Conservation (phyloP, 495 filamentous ascomycete species). For the Lophiotrema nucula region DNA sequence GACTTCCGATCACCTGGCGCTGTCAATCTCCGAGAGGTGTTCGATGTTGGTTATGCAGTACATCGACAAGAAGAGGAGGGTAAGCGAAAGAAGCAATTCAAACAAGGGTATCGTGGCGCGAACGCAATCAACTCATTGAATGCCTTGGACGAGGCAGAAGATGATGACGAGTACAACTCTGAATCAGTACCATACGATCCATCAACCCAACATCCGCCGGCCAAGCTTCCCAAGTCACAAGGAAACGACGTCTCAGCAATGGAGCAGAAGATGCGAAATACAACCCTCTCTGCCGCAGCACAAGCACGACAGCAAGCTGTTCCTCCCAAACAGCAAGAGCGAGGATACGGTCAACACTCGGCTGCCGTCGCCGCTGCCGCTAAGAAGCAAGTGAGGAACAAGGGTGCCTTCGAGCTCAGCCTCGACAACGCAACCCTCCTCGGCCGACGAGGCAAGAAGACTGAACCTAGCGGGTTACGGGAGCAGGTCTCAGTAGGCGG, state of each 20-base stretch:
- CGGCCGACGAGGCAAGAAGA: slow-evolving; percentile 66
- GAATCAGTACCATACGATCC: slow-evolving; percentile 52
- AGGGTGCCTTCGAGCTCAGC: slow-evolving; percentile 83
- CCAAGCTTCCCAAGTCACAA: slow-evolving; percentile 68
- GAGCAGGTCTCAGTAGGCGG: slow-evolving; percentile 9
- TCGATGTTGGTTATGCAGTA: slow-evolving; percentile 95
- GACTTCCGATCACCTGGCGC: slow-evolving; percentile 97
- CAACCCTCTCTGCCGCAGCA: slow-evolving; percentile 65
- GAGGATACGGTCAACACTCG: slow-evolving; percentile 80
- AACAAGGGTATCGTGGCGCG: slow-evolving; percentile 64
- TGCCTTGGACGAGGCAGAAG: slow-evolving; percentile 63
- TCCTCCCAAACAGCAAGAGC: slow-evolving; percentile 50
- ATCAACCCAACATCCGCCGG: slow-evolving; percentile 49
- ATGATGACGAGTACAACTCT: slow-evolving; percentile 60
- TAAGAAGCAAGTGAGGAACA: slow-evolving; percentile 68
- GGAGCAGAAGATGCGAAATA: slow-evolving; percentile 80
- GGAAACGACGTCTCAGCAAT: slow-evolving; percentile 68
- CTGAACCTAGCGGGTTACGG: slow-evolving; percentile 38
- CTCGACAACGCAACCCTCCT: slow-evolving; percentile 86
- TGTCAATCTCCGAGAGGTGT: slow-evolving; percentile 93
- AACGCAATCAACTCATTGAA: slow-evolving; percentile 57
- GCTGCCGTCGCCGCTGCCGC: slow-evolving; percentile 74
- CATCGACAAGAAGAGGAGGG: slow-evolving; percentile 94
- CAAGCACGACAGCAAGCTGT: slow-evolving; percentile 56
- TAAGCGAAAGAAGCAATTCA: slow-evolving; percentile 78